These are phyloP conservation scores for Xylaria intraflava DNA, from an alignment of 495 filamentous ascomycete species.

Conservation along the genomic window DNA sequence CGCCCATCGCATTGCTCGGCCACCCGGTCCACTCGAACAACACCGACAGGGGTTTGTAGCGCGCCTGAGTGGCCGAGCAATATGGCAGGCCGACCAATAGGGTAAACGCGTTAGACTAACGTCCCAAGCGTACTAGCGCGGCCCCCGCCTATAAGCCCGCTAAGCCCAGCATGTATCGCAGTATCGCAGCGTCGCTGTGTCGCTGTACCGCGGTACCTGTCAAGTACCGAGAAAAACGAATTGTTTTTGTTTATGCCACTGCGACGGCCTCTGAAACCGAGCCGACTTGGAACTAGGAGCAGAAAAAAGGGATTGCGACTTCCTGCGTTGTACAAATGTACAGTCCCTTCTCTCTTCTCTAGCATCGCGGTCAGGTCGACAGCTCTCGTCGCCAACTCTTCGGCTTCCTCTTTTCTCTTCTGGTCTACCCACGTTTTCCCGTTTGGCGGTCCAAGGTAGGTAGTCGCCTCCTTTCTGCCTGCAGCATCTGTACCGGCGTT, in stretches of 20 bases:
- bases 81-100: too few relatives aligned
- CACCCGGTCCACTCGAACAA: too few relatives aligned
- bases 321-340: neutral
- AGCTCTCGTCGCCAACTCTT: neutral
- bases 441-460: neutral
- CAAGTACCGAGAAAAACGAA: conserved; percentile 7
- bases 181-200: too few relatives aligned
- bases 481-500: neutral
- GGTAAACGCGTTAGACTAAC: too few relatives aligned
- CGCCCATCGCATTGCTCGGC: too few relatives aligned
- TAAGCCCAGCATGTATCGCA: too few relatives aligned
- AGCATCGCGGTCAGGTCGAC: conserved; percentile 1
- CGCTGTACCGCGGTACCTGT: too few relatives aligned
- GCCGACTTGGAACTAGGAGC: conserved; percentile 3
- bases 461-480: neutral
- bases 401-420: neutral
- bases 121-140: too few relatives aligned
- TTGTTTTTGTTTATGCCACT: conserved; percentile 8
- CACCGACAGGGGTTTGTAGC: too few relatives aligned
- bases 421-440: neutral
- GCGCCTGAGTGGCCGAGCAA: too few relatives aligned
- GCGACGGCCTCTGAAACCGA: conserved; percentile 5
- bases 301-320: conserved; percentile 2
- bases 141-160: too few relatives aligned
- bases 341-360: neutral